A percentile compares a stretch with the other conserved stretches of the same genome.
Evolutionary conservation across 2,329 filamentous ascomycete genomes (phyloP).

Genomic region (Sporothrix globosa): DNA sequence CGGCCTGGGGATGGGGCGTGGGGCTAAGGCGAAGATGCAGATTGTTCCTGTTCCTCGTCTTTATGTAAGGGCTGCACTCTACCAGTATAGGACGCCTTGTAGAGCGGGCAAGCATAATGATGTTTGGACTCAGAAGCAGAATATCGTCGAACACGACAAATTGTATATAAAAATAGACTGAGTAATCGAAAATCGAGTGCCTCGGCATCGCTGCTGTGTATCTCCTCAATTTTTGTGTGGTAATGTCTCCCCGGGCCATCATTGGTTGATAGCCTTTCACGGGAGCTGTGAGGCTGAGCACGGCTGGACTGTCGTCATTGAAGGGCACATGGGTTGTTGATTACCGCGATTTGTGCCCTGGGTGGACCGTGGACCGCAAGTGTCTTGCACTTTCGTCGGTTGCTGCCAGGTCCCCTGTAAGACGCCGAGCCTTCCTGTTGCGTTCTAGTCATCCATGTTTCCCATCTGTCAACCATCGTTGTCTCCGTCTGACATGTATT

Average conservation of each 20-base stretch:
- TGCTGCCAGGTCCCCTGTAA: neutral
- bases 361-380: neutral
- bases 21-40: no score
- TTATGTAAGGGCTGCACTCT: neutral
- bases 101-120: conserved; percentile 4
- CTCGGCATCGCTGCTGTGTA: neutral
- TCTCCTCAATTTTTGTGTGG: neutral
- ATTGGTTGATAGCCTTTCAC: neutral
- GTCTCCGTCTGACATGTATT: conserved; percentile 24
- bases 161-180: neutral
- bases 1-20: neutral
- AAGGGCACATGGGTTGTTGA: neutral
- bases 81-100: neutral
- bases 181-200: neutral
- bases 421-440: conserved; percentile 4
- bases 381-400: conserved; percentile 3
- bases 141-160: conserved; percentile 3
- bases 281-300: conserved; percentile 13
- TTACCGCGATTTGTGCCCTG: neutral
- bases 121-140: neutral
- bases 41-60: neutral
- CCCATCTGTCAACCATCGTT: conserved; percentile 19
- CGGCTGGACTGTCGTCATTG: conserved; percentile 4
- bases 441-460: conserved; percentile 5
- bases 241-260: neutral